Evolutionary conservation across 2,329 filamentous ascomycete genomes (phyloP), one percentile per base, ranked within the genome.

Genomic region (Chaetomiaceae sp.): DNA sequence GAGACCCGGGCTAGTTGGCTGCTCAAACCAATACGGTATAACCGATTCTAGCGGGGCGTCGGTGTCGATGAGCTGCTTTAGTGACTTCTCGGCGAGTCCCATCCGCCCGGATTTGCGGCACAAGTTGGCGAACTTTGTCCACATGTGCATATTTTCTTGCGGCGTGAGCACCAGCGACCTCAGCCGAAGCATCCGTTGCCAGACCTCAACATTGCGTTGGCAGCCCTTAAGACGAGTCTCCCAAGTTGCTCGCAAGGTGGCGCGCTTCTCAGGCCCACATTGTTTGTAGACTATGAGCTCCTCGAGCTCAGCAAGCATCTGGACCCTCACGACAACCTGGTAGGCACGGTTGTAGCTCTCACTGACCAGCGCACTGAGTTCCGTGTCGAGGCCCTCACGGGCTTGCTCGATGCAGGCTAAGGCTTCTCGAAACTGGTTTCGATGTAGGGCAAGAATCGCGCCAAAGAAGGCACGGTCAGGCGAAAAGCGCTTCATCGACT

Each of bases 251-350:
- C 92, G 85, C 85, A 99, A 90, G 1, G 89, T 90, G 25, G 87
- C 87, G 69, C 94, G 89, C 73, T 94, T 96, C 64, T 88, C 88
- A 9, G 84, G 82, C 61, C 96, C 90, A 56, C 89, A 89, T 66
- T 97, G 91, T 73, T 99, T 99, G 77, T 99, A 99, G 7, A 86
- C 84, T 64, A 99, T 97, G 62, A 99, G 91, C 68, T 99, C 94
- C 68, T 99, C 94, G 3, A 99, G 79, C 70, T 99, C 94, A 4
- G 95, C 94, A 62, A 99, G 83, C 95, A 99, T 99, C 71, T 99
- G 94, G 0, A 99, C 91, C 38, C 94, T 87, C 41, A 99, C 92
- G 55, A 99, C 90, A n/a, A 96, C 92, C 60, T 92, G 85, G 71
- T 99, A 99, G 9, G 94, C 95, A 55, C 94, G 84, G 64, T 96